Base-by-base conservation (phyloP, 306 rosid species). In the Luffa aegyptiaca region DNA sequence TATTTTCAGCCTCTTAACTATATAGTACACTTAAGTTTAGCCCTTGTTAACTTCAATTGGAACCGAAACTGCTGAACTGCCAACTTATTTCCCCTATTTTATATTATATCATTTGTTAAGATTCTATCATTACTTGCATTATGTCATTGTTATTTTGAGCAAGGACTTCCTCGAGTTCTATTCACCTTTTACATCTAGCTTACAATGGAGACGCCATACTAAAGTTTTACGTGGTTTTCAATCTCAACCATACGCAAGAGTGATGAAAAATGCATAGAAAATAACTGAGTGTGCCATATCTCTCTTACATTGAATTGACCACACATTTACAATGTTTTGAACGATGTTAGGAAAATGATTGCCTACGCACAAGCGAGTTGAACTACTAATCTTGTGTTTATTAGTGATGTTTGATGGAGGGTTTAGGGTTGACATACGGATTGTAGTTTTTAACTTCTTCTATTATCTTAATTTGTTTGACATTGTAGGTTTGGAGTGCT, bases 401-500 rank as follows among this genome's bases (percentile, higher is more conserved):
- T 21, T 2, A 46, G 20, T 42, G 53, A 4, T 42, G 7, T 44
- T 14, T 8, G 5, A 10, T 42, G n/a, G 33, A 69, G 53, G 8
- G 16, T 68, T n/a, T 41, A 61, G 16, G 74, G 75, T 42, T 35
- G 1, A 41, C 51, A 42, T 5, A 42, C 7, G 0, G 26, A 37
- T 41, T 37, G 20, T 17, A 65, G 20, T 37, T 44, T 42, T 18
- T 8, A 68, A 71, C 55, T 71, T 21, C 37, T 45, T n/a, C 49
- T 46, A 45, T 71, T n/a, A 36, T 69, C 17, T 69, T 69, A 69
- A 69, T 44, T 18, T 69, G 16, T 53, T 44, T 20, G 18, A 68
- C 4, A n/a, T 80, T 83, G 82, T 86, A 95, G 99, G 94, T 95
- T 84, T 95, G 99, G 99, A 86, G 97, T 83, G 99, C 99, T 55